Evolutionary conservation across 1,139 yeast species (phyloP), one percentile per base, ranked within the genome.

Genomic region (Kurtzmaniella quercitrusa): DNA sequence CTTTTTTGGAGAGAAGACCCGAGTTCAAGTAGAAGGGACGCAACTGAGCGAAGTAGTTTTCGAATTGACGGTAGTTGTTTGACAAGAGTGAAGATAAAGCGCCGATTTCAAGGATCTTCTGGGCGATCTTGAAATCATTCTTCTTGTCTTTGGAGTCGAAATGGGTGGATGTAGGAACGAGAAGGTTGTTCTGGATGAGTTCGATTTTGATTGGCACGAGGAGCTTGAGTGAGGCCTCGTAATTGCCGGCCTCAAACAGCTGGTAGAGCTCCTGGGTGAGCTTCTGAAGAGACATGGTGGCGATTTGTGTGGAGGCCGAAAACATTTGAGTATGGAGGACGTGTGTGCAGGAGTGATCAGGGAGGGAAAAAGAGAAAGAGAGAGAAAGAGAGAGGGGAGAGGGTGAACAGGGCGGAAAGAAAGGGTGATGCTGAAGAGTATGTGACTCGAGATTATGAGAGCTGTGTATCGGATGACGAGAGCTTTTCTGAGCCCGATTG

Each of bases 41-140:
- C 58, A 91, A 75, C 61, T 88, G 94, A 21, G 85, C 79, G 47
- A 87, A 77, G 60, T 79, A 81, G 54, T 83, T 84, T 52, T 84
- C 84, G 58, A 90, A 88, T 29, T 77, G 76, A 24, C 68, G 75
- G 57, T 85, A 81, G 51, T 86, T 75, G 41, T 78, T 68, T 40
- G 77, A 64, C 52, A 84, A 81, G 50, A 93, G 79, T 41, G 90
- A 77, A 14, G 87, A 76, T 48, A 91, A 70, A 0, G 95, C 94
- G 12, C 96, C 97, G 49, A 90, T 81, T 62, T 91, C 98, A 43
- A 93, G 70, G 42, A 91, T 85, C 43, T 85, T 79, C 56, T 94
- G 82, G 10, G 95, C 82, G 40, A 90, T 86, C 50, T 77, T 73
- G 50, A 89, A 73, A 65, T 91, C 98, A 48, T 79, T 79, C 42